Evolutionary conservation across 495 filamentous ascomycete species (phyloP).

Genomic region (Recurvomyces mirabilis): DNA sequence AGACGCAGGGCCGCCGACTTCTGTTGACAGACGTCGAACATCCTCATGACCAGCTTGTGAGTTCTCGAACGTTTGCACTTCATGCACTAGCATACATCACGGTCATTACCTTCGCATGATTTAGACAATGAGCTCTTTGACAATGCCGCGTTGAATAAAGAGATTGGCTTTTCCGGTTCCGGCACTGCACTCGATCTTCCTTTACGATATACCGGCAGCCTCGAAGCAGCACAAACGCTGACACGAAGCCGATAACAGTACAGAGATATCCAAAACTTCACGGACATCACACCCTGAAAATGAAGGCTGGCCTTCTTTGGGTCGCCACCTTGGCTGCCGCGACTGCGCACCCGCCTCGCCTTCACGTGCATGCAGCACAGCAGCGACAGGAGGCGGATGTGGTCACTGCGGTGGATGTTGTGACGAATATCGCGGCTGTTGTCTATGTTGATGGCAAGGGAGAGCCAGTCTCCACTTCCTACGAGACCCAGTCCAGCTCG

Average conservation of each 20-base stretch:
- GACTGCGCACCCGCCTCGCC: conserved; percentile 8
- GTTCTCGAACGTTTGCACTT: not conserved
- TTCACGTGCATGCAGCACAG: conserved; percentile 1
- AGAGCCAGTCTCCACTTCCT: conserved; percentile 36
- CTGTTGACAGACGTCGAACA: not conserved
- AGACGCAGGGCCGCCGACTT: not conserved
- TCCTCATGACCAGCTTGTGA: not conserved
- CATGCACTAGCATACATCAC: not conserved
- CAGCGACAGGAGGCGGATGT: conserved; percentile 3
- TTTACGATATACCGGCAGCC: not conserved
- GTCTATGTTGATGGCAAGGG: conserved; percentile 57
- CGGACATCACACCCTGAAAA: not conserved
- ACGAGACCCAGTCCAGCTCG: not conserved
- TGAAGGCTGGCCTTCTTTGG: conserved; percentile 16
- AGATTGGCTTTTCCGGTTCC: no score
- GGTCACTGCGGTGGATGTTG: conserved; percentile 9
- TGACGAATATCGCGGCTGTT: conserved; percentile 38
- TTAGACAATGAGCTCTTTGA: not conserved
- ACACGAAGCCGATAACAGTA: not conserved
- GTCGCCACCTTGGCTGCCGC: conserved; percentile 1
- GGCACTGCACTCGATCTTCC: not conserved
- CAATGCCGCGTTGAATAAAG: not conserved
- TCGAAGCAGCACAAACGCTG: not conserved
- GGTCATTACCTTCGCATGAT: not conserved
- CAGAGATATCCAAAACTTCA: not conserved